phyloP scores from a whole-genome alignment of 139 green algal species.

The Closterium sp. region DNA sequence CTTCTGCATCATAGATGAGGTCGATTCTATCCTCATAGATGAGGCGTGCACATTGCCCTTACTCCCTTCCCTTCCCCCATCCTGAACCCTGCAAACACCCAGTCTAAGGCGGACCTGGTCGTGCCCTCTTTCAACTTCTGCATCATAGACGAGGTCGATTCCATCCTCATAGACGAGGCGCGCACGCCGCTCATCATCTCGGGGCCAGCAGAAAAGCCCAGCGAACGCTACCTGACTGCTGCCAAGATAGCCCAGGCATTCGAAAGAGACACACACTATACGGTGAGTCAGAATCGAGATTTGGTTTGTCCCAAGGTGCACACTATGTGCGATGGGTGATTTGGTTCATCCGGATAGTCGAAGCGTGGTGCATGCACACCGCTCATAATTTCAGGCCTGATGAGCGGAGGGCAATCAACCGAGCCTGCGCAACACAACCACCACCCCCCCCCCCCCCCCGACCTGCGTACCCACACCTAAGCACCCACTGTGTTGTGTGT shows the following conservation, averaged over 20 bases:
- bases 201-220: conserved; percentile 79
- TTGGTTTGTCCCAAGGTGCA: too few species aligned
- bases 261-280: conserved; percentile 86
- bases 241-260: conserved; percentile 82
- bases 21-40: conserved; percentile 95
- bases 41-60: conserved; percentile 79
- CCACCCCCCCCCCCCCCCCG: too few species aligned
- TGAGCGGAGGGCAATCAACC: too few species aligned
- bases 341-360: too few species aligned
- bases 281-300: conserved; percentile 94
- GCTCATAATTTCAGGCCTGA: too few species aligned
- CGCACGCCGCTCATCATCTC: conserved; percentile 92
- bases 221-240: conserved; percentile 75
- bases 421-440: too few species aligned
- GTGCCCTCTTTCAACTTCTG: conserved; percentile 86
- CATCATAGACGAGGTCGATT: conserved; percentile 97
- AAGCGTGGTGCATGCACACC: too few species aligned
- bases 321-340: too few species aligned
- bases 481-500: conserved; percentile 89
- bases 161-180: conserved; percentile 94
- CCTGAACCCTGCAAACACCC: too few species aligned
- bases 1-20: conserved; percentile 97
- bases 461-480: too few species aligned
- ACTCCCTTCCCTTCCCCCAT: background rate
- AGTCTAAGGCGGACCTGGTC: conserved; percentile 75